Conservation (phyloP, 257 asterid species). For the Eustoma russellianum region DNA sequence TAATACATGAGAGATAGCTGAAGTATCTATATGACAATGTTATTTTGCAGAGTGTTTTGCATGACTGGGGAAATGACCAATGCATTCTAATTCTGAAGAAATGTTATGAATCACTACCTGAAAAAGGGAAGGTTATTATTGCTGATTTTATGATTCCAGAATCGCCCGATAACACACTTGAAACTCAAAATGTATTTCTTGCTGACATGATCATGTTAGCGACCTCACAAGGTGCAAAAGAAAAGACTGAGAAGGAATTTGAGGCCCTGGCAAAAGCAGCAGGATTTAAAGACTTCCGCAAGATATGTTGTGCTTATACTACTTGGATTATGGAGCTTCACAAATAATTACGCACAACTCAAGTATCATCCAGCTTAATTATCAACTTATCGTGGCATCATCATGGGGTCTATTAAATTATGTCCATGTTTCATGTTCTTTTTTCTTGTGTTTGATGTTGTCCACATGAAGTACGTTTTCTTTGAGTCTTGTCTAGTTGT, state of each 20-base stretch:
- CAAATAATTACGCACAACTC: too few relatives aligned
- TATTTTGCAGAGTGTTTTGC: conserved; percentile 59
- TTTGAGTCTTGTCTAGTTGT: too few relatives aligned
- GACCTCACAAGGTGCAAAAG: conserved; percentile 83
- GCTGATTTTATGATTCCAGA: conserved; percentile 60
- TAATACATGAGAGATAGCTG: too few relatives aligned
- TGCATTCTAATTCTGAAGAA: conserved; percentile 55
- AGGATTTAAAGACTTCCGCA: conserved; percentile 19
- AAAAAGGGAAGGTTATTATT: conserved; percentile 55
- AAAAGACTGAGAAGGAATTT: conserved; percentile 73
- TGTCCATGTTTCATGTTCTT: too few relatives aligned
- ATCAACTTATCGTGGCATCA: too few relatives aligned
- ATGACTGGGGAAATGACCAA: conserved; percentile 71
- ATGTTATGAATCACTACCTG: conserved; percentile 53
- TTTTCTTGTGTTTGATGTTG: too few relatives aligned
- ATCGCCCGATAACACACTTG: conserved; percentile 48
- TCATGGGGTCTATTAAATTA: too few relatives aligned
- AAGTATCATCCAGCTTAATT: too few relatives aligned
- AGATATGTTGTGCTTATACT: conserved; percentile 29
- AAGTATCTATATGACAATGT: background rate
- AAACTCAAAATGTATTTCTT: conserved; percentile 45
- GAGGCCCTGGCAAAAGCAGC: conserved; percentile 37
- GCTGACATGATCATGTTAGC: conserved; percentile 73
- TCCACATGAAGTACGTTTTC: too few relatives aligned
- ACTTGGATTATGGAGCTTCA: conserved; percentile 61